A percentile compares a stretch with the other conserved stretches of the same genome.
Evolutionary conservation across 805 yeast genomes (phyloP).

Genomic region (Diddensiella santjacobensis): DNA sequence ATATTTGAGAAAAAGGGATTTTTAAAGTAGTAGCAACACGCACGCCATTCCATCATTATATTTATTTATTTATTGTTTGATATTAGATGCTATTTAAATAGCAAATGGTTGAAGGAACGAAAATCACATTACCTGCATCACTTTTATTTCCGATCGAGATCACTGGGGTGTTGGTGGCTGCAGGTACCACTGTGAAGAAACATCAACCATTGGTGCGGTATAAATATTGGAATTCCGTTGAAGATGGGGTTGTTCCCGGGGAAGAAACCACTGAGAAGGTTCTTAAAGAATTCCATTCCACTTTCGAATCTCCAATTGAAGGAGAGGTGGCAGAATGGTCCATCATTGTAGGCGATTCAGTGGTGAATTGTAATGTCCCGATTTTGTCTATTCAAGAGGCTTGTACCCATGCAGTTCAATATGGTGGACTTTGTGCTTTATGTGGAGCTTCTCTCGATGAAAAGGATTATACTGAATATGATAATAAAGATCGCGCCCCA

Average conservation of each 20-base stretch:
- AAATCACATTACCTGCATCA: slow-evolving; percentile 54
- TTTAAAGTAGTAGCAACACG: no score
- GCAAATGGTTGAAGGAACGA: slow-evolving; percentile 35
- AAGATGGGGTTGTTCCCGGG: slow-evolving; percentile 33
- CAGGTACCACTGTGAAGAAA: slow-evolving; percentile 46
- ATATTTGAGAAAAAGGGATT: no score
- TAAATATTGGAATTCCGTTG: slow-evolving; percentile 57
- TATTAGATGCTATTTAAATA: no score
- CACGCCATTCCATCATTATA: no score
- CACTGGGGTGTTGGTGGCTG: slow-evolving; percentile 39
- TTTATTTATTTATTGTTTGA: no score
- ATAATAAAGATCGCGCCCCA: slow-evolving; percentile 69
- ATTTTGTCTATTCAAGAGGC: slow-evolving; percentile 68
- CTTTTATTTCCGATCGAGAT: slow-evolving; percentile 68
- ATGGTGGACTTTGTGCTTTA: slow-evolving; percentile 89
- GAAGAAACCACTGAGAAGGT: slow-evolving; percentile 25
- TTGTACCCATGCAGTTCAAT: slow-evolving; percentile 89
- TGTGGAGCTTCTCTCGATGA: slow-evolving; percentile 78
- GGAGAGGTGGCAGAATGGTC: slow-evolving; percentile 57
- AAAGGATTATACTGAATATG: slow-evolving; percentile 69
- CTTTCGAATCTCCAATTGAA: slow-evolving; percentile 78
- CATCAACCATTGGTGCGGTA: slow-evolving; percentile 57
- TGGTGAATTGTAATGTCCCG: slow-evolving; percentile 44
- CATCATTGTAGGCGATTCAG: slow-evolving; percentile 56
- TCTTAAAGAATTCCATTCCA: slow-evolving; percentile 35